phyloP scores from a whole-genome alignment of 2,329 filamentous ascomycete genomes.

The Cordyceps sp. region DNA sequence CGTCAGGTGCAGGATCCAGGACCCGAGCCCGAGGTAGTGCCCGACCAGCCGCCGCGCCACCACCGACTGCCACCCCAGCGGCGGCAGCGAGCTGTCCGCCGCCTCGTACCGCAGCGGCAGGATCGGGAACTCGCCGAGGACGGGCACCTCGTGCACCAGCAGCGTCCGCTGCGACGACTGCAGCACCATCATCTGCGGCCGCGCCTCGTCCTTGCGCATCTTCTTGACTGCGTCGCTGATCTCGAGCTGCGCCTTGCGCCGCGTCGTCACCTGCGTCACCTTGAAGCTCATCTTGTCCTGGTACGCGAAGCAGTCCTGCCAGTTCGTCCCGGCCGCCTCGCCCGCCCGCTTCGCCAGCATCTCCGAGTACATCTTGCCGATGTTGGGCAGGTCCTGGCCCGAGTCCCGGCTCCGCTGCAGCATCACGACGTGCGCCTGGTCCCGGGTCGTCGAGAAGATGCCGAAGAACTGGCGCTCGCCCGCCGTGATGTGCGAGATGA shows the following conservation, averaged over 20 bases:
- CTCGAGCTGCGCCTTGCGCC: conserved; percentile 76
- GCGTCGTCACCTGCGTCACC: conserved; percentile 73
- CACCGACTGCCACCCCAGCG: conserved; percentile 84
- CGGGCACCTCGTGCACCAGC: conserved; percentile 70
- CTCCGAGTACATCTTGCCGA: conserved; percentile 76
- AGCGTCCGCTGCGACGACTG: conserved; percentile 76
- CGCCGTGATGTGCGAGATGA: conserved; percentile 80
- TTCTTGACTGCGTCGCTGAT: conserved; percentile 79
- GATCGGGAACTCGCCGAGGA: conserved; percentile 70
- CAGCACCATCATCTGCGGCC: conserved; percentile 69
- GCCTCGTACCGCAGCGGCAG: conserved; percentile 68
- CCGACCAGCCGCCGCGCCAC: conserved; percentile 72
- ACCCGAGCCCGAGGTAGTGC: conserved; percentile 83
- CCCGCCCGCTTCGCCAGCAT: conserved; percentile 48
- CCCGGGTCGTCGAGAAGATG: conserved; percentile 68
- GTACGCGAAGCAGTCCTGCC: conserved; percentile 73
- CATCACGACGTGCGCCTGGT: conserved; percentile 76
- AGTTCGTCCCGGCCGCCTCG: conserved; percentile 51
- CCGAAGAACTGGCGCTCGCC: conserved; percentile 90
- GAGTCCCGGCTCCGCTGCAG: conserved; percentile 67
- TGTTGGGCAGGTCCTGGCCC: conserved; percentile 70
- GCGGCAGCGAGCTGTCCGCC: conserved; percentile 73
- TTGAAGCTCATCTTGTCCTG: conserved; percentile 77
- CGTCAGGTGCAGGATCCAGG: conserved; percentile 80
- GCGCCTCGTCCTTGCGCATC: conserved; percentile 68